Evolutionary conservation across 2,329 filamentous ascomycete genomes (phyloP).

Genomic region (Pseudogymnoascus sp.): DNA sequence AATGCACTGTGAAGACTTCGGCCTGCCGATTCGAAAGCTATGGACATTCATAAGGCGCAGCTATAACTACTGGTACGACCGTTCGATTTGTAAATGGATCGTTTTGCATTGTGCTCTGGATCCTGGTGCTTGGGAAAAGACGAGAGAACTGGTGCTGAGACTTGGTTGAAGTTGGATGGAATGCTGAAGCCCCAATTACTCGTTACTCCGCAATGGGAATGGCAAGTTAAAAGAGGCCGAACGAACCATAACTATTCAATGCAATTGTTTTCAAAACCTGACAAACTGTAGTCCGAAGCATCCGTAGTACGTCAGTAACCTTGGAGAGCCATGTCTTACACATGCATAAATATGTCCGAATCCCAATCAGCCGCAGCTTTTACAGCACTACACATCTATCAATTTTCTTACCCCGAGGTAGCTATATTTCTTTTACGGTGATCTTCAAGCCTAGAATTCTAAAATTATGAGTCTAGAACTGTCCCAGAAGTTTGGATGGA

Average conservation of each 20-base stretch:
- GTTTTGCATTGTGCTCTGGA: background rate
- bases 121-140: conserved; percentile 35
- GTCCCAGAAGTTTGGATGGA: background rate
- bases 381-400: background rate
- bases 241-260: background rate
- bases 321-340: background rate
- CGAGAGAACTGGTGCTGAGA: conserved; percentile 22
- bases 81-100: background rate
- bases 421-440: background rate
- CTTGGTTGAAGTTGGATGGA: background rate
- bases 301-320: background rate
- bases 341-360: background rate
- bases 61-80: background rate
- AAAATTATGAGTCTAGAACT: background rate
- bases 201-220: background rate
- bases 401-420: background rate
- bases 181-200: background rate
- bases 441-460: background rate
- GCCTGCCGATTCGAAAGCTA: background rate
- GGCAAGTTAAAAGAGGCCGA: background rate
- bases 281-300: background rate
- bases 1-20: conserved; percentile 3
- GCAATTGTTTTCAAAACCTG: background rate
- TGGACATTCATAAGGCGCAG: background rate
- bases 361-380: background rate